Evolutionary conservation across 805 yeast species (phyloP).

Genomic region (Scheffersomyces amazonensis): DNA sequence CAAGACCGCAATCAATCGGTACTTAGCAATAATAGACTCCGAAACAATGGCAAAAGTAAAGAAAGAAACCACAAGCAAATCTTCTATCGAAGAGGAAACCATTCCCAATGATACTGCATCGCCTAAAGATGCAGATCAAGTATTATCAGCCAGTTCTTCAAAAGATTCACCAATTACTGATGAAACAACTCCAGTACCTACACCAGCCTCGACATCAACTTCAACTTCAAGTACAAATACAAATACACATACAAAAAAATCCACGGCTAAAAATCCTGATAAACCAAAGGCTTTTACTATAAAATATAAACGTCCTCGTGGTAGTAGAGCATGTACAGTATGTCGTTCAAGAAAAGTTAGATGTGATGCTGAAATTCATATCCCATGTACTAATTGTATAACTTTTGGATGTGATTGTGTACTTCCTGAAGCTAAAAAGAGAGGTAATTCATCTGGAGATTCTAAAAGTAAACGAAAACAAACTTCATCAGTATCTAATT

Average conservation of each 20-base stretch:
- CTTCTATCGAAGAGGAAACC: too few species aligned
- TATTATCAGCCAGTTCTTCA: too few species aligned
- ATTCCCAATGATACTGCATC: too few species aligned
- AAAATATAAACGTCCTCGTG: slow-evolving; percentile 54
- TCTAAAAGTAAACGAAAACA: slow-evolving; percentile 5
- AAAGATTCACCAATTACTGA: too few species aligned
- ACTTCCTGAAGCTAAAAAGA: slow-evolving; percentile 58
- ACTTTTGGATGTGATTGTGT: slow-evolving; percentile 71
- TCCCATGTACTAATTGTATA: slow-evolving; percentile 55
- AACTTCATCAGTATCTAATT: neutral
- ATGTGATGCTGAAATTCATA: slow-evolving; percentile 62
- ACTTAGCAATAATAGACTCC: too few species aligned
- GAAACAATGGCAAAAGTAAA: too few species aligned
- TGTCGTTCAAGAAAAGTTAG: slow-evolving; percentile 79
- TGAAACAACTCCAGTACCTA: too few species aligned
- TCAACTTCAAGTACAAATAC: neutral
- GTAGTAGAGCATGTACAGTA: slow-evolving; percentile 72
- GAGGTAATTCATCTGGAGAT: slow-evolving; percentile 22
- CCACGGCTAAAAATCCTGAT: slow-evolving; percentile 7
- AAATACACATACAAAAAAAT: neutral
- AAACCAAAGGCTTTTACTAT: slow-evolving; percentile 45
- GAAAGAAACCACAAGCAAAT: too few species aligned
- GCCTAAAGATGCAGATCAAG: too few species aligned
- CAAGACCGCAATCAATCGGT: too few species aligned
- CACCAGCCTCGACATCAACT: neutral